A percentile compares a stretch with the other conserved stretches of the same genome.
phyloP scores from a whole-genome alignment of 805 yeast species.

The Yamadazyma tumulicola region DNA sequence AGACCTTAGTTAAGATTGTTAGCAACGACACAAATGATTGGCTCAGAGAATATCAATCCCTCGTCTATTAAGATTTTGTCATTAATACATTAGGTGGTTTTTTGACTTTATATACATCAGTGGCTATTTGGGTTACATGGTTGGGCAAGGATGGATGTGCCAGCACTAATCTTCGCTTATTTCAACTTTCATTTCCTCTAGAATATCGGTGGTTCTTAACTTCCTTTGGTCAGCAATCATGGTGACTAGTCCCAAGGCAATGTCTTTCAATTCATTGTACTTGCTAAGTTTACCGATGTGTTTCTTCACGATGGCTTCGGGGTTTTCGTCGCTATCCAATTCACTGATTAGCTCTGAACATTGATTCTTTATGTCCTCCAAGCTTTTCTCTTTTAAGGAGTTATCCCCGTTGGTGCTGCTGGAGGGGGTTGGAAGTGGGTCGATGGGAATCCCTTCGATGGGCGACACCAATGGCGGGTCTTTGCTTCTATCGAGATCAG shows the following conservation, averaged over 20 bases:
- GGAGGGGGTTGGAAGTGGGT: background rate
- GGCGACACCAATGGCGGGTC: background rate
- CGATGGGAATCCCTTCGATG: background rate
- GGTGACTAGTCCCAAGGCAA: slow-evolving; percentile 53
- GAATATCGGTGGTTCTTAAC: slow-evolving; percentile 43
- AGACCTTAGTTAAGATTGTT: too few species aligned
- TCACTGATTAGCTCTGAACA: slow-evolving; percentile 30
- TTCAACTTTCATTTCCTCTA: slow-evolving; percentile 44
- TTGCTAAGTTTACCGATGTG: slow-evolving; percentile 53
- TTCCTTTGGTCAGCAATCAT: slow-evolving; percentile 59
- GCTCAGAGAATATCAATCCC: too few species aligned
- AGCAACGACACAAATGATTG: too few species aligned
- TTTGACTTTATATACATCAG: too few species aligned
- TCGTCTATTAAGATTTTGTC: too few species aligned
- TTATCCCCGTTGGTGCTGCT: background rate
- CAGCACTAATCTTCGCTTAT: slow-evolving; percentile 3
- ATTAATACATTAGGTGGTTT: too few species aligned
- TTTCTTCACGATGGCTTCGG: slow-evolving; percentile 43
- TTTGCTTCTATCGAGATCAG: background rate
- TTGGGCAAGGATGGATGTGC: too few species aligned
- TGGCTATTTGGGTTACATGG: too few species aligned
- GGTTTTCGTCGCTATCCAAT: slow-evolving; percentile 32
- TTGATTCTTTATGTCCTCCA: slow-evolving; percentile 31
- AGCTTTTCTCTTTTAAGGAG: slow-evolving; percentile 5
- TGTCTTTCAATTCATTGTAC: slow-evolving; percentile 64